Evolutionary conservation across 306 rosid genomes (phyloP), one percentile per base, ranked within the genome.

Genomic region (Begonia peltatifolia): DNA sequence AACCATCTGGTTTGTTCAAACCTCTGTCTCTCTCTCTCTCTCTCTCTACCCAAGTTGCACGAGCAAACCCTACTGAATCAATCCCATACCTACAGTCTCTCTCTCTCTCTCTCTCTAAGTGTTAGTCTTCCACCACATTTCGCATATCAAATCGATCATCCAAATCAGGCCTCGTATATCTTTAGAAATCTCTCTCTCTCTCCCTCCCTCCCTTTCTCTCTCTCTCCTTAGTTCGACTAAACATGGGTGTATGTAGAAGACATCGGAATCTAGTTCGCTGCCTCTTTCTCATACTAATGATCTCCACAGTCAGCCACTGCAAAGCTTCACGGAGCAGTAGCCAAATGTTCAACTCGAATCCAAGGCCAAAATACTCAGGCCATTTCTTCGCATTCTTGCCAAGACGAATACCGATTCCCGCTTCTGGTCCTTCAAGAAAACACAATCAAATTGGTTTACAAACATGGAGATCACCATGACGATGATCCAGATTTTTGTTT

Each of bases 391-490:
- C 88, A 3, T 89, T 71, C 78, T 84, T 89, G 62, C 97, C 97
- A 0, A 82, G 65, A 74, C 68, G 97, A 59, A 46, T 73, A 10
- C 97, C 79, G 0, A 74, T 82, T 43, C 97, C 97, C 0, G 74
- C 70, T 53, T 89, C 97, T 2, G 87, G 93, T 42, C 97, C 97
- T 64, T 89, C 97, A n/a, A 82, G 84, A 76, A 84, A 82, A 55
- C 97, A 89, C 72, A 89, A 89, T 53, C 83, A 61, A 47, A 76
- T 89, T 67, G 97, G 95, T 59, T 64, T 84, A 36, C 72, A 62
- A 63, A 76, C 79, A 46, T 68, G 80, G 84, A 74, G 67, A 64
- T 50, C 93, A 41, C 93, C 95, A 10, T 85, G 80, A 81, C 0
- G 14, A 44, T 12, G 12, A 44, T 44, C 48, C 14, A 44, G 38